Percentiles rank a stretch among this genome's conserved stretches.
Conservation (phyloP, 257 asterid species). For the Forsythia suspensa region DNA sequence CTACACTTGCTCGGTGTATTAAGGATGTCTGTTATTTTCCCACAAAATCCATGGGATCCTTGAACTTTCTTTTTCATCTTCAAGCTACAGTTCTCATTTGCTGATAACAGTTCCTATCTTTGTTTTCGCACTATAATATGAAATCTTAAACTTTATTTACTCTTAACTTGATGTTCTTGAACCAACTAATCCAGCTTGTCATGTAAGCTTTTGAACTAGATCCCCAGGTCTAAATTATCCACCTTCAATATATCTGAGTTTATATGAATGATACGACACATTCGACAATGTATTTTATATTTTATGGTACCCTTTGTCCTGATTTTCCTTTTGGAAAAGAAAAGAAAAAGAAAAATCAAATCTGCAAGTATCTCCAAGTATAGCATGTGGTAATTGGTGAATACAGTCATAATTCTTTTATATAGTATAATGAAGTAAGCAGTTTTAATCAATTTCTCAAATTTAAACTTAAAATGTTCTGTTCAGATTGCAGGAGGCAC, state of each 20-base stretch:
- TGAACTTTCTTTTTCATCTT: background rate
- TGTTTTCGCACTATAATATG: background rate
- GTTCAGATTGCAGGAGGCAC: slow-evolving; percentile 90
- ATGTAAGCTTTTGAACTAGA: background rate
- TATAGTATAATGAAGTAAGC: slow-evolving; percentile 2
- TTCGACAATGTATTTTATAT: background rate
- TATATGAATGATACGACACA: background rate
- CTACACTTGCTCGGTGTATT: background rate
- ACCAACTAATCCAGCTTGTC: background rate
- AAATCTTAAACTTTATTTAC: background rate
- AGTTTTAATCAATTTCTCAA: slow-evolving; percentile 14
- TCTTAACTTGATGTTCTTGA: background rate
- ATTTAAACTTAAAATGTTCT: slow-evolving; percentile 11
- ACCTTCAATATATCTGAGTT: background rate
- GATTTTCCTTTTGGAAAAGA: background rate
- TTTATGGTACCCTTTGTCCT: background rate
- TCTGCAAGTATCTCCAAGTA: background rate
- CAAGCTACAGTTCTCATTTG: background rate
- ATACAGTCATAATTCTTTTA: slow-evolving; percentile 2
- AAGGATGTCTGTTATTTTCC: background rate
- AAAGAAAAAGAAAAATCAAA: background rate
- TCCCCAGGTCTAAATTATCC: background rate
- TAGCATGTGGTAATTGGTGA: background rate
- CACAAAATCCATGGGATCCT: background rate
- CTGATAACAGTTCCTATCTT: background rate